Conservation (phyloP, 257 asterid species). For the Nicotiana otophora region DNA sequence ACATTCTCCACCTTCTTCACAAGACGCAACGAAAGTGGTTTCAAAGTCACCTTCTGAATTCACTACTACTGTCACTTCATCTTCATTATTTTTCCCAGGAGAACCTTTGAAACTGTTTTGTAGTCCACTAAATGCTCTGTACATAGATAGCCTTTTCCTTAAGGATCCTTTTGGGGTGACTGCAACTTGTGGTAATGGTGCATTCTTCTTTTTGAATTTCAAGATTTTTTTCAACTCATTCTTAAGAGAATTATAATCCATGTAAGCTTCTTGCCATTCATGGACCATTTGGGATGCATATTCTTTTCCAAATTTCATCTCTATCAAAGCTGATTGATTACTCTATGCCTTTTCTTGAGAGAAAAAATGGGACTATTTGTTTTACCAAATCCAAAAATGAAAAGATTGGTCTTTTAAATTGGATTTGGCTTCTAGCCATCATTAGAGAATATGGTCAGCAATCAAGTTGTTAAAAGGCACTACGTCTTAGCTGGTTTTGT, state of each 20-base stretch:
- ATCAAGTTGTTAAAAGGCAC: neutral
- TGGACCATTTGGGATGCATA: conserved; percentile 73
- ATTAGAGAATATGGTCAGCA: neutral
- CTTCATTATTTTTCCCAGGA: conserved; percentile 28
- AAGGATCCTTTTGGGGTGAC: conserved; percentile 29
- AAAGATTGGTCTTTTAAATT: neutral
- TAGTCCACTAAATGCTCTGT: conserved; percentile 76
- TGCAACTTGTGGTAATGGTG: conserved; percentile 12
- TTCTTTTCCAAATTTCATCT: conserved; percentile 91
- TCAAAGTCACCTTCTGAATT: conserved; percentile 36
- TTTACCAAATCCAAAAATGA: neutral
- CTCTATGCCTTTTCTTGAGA: neutral
- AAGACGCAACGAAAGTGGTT: conserved; percentile 55
- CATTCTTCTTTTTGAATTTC: conserved; percentile 20
- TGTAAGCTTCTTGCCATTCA: conserved; percentile 77
- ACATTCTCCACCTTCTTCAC: conserved; percentile 55
- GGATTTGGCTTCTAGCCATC: neutral
- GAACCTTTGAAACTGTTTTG: conserved; percentile 24
- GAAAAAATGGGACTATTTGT: neutral
- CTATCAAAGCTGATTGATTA: neutral
- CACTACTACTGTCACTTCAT: conserved; percentile 57
- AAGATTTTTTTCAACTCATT: conserved; percentile 37
- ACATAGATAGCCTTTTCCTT: conserved; percentile 48
- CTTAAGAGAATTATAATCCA: conserved; percentile 62
- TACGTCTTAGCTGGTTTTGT: neutral